Conservation (phyloP, 169 alveolate genomes). For the Plasmodium knowlesi region DNA sequence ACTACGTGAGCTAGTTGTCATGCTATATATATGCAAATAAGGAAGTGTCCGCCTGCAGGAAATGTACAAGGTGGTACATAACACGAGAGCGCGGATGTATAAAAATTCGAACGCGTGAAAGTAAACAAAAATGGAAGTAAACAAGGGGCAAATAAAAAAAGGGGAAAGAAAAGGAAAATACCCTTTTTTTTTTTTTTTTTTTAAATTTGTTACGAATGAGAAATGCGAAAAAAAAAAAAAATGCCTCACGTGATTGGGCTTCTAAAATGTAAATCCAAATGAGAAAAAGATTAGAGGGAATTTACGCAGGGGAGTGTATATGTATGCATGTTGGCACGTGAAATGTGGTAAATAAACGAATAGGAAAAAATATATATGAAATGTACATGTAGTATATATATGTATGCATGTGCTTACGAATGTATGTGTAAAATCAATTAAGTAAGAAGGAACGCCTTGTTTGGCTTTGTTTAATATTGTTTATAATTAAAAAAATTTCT, state of each 20-base stretch:
- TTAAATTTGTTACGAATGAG: not conserved
- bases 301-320: not conserved
- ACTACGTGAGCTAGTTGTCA: not conserved
- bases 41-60: not conserved
- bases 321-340: not conserved
- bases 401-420: too few relatives aligned
- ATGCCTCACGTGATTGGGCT: not conserved
- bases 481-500: conserved; percentile 1
- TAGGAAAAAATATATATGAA: not conserved
- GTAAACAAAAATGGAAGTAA: not conserved
- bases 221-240: not conserved
- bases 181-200: not conserved
- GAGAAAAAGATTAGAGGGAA: not conserved
- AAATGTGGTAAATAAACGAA: not conserved
- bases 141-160: not conserved
- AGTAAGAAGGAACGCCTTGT: not conserved
- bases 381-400: not conserved
- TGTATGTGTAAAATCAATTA: not conserved
- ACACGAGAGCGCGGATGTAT: not conserved
- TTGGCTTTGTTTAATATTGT: not conserved
- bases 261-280: not conserved
- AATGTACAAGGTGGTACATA: not conserved
- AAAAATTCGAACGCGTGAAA: not conserved
- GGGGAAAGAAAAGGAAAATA: not conserved
- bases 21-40: not conserved